Percentiles rank a stretch among this genome's conserved stretches.
Conservation (phyloP, 805 yeast genomes). For the Metschnikowia vanudenii region DNA sequence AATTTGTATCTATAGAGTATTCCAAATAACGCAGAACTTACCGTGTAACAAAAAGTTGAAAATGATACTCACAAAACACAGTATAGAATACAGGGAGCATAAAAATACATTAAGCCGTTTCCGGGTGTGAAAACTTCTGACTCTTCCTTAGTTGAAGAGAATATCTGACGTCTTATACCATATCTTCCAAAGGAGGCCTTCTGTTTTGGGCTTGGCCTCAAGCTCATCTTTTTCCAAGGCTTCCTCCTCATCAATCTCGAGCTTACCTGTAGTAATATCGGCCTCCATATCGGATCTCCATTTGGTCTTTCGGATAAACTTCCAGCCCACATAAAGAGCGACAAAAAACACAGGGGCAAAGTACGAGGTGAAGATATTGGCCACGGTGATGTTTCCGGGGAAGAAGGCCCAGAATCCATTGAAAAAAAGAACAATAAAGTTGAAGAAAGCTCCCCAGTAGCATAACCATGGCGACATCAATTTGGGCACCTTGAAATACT, state of each 20-base stretch:
- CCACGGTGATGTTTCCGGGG: slow-evolving; percentile 35
- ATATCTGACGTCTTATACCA: slow-evolving; percentile 23
- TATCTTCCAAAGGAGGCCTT: slow-evolving; percentile 24
- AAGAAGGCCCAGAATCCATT: slow-evolving; percentile 44
- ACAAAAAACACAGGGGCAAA: slow-evolving; percentile 47
- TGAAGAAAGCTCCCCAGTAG: slow-evolving; percentile 23
- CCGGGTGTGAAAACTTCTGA: too few species aligned
- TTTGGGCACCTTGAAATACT: slow-evolving; percentile 18
- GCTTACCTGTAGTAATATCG: slow-evolving; percentile 53
- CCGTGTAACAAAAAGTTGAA: too few species aligned
- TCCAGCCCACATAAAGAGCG: slow-evolving; percentile 51
- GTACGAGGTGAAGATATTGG: slow-evolving; percentile 37
- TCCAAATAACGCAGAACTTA: too few species aligned
- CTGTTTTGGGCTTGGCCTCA: slow-evolving; percentile 21
- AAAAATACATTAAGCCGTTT: too few species aligned
- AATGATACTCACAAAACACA: too few species aligned
- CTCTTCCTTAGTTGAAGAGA: slow-evolving; percentile 22
- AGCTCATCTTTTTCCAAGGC: slow-evolving; percentile 24
- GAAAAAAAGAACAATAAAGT: slow-evolving; percentile 29
- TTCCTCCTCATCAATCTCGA: slow-evolving; percentile 62
- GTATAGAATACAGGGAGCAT: too few species aligned
- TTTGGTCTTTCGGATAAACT: slow-evolving; percentile 48
- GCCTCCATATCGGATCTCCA: slow-evolving; percentile 46
- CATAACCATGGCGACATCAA: slow-evolving; percentile 15
- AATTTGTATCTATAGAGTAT: too few species aligned